phyloP scores from a whole-genome alignment of 2,329 filamentous ascomycete genomes.

The Fusarium sterilihyphosum region DNA sequence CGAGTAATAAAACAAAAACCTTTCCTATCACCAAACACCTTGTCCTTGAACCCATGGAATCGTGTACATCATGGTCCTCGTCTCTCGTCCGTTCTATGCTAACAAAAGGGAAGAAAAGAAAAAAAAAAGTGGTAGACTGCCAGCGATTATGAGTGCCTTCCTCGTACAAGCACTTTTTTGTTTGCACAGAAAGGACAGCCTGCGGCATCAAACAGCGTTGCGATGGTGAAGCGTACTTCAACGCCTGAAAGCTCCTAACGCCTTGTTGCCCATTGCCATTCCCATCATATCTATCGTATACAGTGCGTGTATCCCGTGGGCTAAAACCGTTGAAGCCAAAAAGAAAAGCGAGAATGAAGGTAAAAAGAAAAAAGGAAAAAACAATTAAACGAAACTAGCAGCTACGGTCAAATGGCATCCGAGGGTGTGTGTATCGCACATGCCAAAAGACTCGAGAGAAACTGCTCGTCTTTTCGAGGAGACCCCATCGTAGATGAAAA shows the following conservation, averaged over 20 bases:
- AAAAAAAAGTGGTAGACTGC: neutral
- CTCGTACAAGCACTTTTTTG: conserved; percentile 1
- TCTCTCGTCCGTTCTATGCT: conserved; percentile 21
- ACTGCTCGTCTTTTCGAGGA: neutral
- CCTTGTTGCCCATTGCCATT: conserved; percentile 19
- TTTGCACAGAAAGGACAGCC: conserved; percentile 1
- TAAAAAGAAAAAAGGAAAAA: neutral
- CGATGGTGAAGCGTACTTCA: neutral
- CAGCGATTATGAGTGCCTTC: conserved; percentile 1
- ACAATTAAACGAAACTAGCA: neutral
- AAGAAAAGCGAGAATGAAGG: neutral
- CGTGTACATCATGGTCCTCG: conserved; percentile 35
- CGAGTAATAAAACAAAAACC: conserved; percentile 1
- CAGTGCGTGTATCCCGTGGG: conserved; percentile 20
- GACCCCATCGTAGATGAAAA: neutral
- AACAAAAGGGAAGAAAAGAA: neutral
- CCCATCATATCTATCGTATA: conserved; percentile 34
- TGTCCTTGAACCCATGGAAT: conserved; percentile 31
- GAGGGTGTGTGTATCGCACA: neutral
- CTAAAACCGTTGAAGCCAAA: conserved; percentile 14
- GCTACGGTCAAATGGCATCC: neutral
- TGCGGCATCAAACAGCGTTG: neutral
- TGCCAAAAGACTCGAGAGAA: neutral
- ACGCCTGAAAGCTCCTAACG: conserved; percentile 24
- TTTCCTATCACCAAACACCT: conserved; percentile 20